Evolutionary conservation across 805 yeast species (phyloP).

Genomic region (Yarrowia sp.): DNA sequence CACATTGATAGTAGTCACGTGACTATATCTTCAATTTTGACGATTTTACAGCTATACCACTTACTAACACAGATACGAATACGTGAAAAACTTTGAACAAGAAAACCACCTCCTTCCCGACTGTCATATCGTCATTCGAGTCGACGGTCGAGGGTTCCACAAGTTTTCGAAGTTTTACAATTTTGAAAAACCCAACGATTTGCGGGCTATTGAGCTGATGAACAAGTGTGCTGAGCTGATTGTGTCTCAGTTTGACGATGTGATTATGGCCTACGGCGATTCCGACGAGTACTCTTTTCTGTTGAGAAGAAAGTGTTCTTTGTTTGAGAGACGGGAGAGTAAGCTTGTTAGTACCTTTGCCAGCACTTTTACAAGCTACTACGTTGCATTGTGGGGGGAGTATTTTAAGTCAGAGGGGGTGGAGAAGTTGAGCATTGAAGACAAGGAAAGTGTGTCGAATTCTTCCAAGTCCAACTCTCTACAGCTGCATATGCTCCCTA

Average conservation of each 20-base stretch:
- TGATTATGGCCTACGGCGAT: constrained; percentile 87
- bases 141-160: constrained; percentile 96
- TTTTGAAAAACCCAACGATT: constrained; percentile 89
- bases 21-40: too few relatives aligned
- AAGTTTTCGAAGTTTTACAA: constrained; percentile 74
- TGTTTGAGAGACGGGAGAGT: constrained; percentile 83
- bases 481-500: constrained; percentile 66
- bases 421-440: not conserved
- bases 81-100: constrained; percentile 81
- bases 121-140: constrained; percentile 79
- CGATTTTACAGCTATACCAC: not conserved
- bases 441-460: not conserved
- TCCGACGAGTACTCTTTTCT: constrained; percentile 91
- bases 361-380: constrained; percentile 79
- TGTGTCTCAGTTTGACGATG: constrained; percentile 70
- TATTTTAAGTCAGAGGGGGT: constrained; percentile 51
- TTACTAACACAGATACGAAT: constrained; percentile 63
- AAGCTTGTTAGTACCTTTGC: constrained; percentile 84
- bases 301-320: constrained; percentile 63
- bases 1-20: too few relatives aligned
- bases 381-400: constrained; percentile 69
- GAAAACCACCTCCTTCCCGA: constrained; percentile 77
- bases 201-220: constrained; percentile 76
- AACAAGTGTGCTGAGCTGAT: constrained; percentile 77
- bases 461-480: constrained; percentile 49